A percentile compares a stretch with the other conserved stretches of the same genome.
phyloP scores from a whole-genome alignment of 148 eudicot genomes.

The Spergularia bocconei region DNA sequence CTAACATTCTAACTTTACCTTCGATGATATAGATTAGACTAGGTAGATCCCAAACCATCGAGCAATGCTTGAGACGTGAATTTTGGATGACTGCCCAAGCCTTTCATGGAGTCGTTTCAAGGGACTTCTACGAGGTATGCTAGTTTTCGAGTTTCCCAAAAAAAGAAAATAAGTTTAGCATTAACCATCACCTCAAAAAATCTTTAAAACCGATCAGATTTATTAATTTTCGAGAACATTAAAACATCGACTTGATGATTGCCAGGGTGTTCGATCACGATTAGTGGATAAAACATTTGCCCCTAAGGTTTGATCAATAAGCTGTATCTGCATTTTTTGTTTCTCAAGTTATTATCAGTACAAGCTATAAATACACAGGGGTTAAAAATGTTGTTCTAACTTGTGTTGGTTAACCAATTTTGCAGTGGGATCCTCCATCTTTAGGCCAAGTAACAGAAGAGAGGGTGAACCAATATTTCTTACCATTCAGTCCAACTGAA shows the following conservation, averaged over 20 bases:
- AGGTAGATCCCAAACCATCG: constrained; percentile 20
- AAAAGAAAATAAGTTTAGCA: no score
- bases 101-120: constrained; percentile 21
- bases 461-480: constrained; percentile 16
- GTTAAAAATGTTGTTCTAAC: not conserved
- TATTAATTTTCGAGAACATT: no score
- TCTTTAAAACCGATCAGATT: no score
- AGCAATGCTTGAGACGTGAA: constrained; percentile 23
- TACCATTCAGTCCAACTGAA: constrained; percentile 3
- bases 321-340: not conserved
- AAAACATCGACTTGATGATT: not conserved
- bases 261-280: constrained; percentile 24
- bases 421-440: constrained; percentile 20
- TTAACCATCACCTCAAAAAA: no score
- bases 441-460: constrained; percentile 18
- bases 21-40: constrained; percentile 18
- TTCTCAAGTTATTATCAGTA: not conserved
- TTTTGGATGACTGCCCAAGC: constrained; percentile 26
- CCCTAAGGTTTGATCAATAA: constrained; percentile 16
- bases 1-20: not conserved
- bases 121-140: constrained; percentile 15
- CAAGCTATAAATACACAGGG: not conserved
- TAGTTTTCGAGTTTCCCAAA: no score
- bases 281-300: constrained; percentile 22
- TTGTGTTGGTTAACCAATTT: not conserved